Evolutionary conservation across 2,329 filamentous ascomycete species (phyloP), one percentile per base, ranked within the genome.

Genomic region (Aspergillus novofumigatus): DNA sequence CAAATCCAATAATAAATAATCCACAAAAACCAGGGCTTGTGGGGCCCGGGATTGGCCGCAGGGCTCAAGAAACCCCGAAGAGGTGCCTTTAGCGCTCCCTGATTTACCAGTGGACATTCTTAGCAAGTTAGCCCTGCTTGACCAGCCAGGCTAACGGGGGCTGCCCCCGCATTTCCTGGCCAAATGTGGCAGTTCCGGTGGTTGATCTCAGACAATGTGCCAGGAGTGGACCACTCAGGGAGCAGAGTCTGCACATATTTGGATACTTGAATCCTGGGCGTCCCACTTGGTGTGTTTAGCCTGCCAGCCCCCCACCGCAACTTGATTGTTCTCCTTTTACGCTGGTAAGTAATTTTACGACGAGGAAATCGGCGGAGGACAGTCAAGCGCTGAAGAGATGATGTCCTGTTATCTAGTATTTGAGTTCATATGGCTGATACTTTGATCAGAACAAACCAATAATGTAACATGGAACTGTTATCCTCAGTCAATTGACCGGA

Each of bases 181-280:
- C 61, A 42, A 59, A 61, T 56, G 11, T 38, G 56, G 62, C 48
- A 65, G 51, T 58, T 59, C 50, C 17, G 38, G 54, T 41, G 56
- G 61, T 38, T 51, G 57, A 63, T 65, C 59, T 52, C 41, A 56
- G 26, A 56, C 58, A 58, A 52, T 55, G 58, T 60, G 49, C 44
- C 54, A 58, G 54, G 51, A 59, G 3, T 17, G 11, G 52, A 51
- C 62, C 60, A 64, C 35, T 64, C 52, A 61, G 14, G 53, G 48
- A 38, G 48, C 45, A 38, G 20, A 17, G 9, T 41, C n/a, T 29
- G 28, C 52, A 51, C 55, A 54, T 57, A 51, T 51, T 54, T 57
- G 38, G 55, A 52, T 38, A 42, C 49, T 50, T 29, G 47, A 49
- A 52, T 45, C 44, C 52, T 32, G 3, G 41, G 29, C 48, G 28